Conservation (phyloP, 176 grass and related monocot species). For the Phyllostachys edulis region DNA sequence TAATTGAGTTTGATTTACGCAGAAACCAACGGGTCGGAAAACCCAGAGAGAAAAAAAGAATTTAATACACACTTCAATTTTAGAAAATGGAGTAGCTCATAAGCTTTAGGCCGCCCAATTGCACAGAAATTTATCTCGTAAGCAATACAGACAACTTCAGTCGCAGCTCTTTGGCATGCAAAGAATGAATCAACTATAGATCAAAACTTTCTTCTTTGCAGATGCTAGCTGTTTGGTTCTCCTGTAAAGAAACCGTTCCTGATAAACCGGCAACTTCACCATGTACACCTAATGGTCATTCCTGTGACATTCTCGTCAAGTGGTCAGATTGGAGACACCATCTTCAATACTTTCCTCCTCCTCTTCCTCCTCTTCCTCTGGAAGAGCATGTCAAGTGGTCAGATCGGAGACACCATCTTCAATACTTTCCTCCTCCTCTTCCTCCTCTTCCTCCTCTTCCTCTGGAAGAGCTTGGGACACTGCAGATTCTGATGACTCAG, state of each 20-base stretch:
- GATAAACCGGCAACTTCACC: background rate
- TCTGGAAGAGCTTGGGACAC: constrained; percentile 25
- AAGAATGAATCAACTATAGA: constrained; percentile 23
- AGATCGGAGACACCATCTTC: constrained; percentile 38
- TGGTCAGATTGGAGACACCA: constrained; percentile 26
- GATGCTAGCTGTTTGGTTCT: background rate
- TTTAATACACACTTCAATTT: background rate
- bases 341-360: constrained; percentile 42
- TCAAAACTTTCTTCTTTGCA: constrained; percentile 24
- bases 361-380: constrained; percentile 1
- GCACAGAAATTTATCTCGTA: background rate
- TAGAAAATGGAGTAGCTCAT: background rate
- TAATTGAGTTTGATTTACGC: background rate
- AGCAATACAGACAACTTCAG: background rate
- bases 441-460: constrained; percentile 28
- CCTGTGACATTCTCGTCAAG: constrained; percentile 19
- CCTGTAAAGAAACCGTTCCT: background rate
- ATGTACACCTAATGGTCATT: background rate
- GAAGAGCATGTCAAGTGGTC: constrained; percentile 27
- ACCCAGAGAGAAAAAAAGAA: background rate
- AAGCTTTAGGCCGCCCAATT: background rate
- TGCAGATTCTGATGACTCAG: constrained; percentile 16
- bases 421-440: constrained; percentile 31
- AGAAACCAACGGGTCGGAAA: background rate
- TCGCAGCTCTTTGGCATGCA: background rate